phyloP scores from a whole-genome alignment of 2,329 filamentous ascomycete species.

The Aureobasidium sp. region DNA sequence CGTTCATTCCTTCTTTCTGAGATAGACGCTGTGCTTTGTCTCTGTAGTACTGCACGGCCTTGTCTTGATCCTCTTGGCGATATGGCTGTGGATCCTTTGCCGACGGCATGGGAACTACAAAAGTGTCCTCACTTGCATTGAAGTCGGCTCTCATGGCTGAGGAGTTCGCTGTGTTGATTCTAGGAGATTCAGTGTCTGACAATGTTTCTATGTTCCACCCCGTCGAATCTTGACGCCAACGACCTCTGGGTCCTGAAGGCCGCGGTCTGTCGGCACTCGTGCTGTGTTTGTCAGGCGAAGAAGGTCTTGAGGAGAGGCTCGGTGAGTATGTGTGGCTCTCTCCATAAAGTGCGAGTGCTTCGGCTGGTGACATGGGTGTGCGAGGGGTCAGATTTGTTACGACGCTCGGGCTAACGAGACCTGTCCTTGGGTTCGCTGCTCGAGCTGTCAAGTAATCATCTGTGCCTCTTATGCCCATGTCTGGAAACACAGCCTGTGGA shows the following conservation, averaged over 20 bases:
- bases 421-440: conserved; percentile 30
- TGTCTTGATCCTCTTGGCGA: conserved; percentile 27
- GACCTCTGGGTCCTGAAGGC: conserved; percentile 1
- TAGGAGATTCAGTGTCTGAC: conserved; percentile 17
- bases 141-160: conserved; percentile 1
- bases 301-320: neutral
- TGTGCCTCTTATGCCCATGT: conserved; percentile 29
- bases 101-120: conserved; percentile 31
- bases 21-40: conserved; percentile 25
- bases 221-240: conserved; percentile 19
- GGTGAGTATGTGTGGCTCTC: conserved; percentile 11
- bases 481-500: neutral
- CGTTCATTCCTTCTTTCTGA: conserved; percentile 17
- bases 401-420: conserved; percentile 29
- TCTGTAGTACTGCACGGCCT: conserved; percentile 27
- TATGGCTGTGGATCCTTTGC: conserved; percentile 31
- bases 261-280: neutral
- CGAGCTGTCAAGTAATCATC: conserved; percentile 32
- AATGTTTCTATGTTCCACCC: conserved; percentile 22
- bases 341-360: conserved; percentile 24
- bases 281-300: neutral
- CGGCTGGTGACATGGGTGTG: conserved; percentile 26
- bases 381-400: conserved; percentile 20
- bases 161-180: neutral
- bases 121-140: conserved; percentile 22